Evolutionary conservation across 148 eudicot genomes (phyloP).

Genomic region (Arbutus unedo): DNA sequence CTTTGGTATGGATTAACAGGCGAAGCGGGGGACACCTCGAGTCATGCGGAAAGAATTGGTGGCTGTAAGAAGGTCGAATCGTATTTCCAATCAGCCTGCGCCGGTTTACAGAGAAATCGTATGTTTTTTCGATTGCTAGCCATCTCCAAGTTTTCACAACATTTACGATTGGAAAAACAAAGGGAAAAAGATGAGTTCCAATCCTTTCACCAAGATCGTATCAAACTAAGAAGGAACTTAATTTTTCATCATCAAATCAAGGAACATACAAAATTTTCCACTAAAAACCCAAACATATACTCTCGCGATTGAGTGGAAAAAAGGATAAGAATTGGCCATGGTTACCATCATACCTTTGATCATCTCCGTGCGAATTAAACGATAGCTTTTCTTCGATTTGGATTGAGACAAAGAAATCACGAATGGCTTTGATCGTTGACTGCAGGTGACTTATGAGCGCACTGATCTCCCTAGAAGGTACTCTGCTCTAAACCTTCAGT

Average conservation of each 20-base stretch:
- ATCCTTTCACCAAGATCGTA: not conserved
- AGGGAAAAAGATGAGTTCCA: no score
- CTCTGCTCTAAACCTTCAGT: not conserved
- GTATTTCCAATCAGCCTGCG: constrained; percentile 60
- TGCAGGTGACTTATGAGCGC: constrained; percentile 29
- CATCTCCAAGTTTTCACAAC: not conserved
- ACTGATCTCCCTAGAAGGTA: constrained; percentile 29
- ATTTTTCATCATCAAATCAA: no score
- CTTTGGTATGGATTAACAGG: constrained; percentile 28
- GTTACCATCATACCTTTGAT: not conserved
- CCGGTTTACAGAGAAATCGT: constrained; percentile 58
- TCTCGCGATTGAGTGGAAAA: no score
- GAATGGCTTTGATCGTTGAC: not conserved
- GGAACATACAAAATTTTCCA: no score
- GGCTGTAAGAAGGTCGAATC: constrained; percentile 67
- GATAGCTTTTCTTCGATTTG: not conserved
- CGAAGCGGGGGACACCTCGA: constrained; percentile 53
- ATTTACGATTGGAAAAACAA: no score
- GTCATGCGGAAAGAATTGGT: constrained; percentile 45
- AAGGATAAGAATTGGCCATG: not conserved
- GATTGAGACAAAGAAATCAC: not conserved
- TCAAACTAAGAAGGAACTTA: no score
- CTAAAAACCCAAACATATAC: no score
- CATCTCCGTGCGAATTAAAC: not conserved
- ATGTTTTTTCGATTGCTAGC: not conserved